These are phyloP conservation scores for Biancaea sappan DNA, from an alignment of 306 rosid species.

Conservation along the genomic window DNA sequence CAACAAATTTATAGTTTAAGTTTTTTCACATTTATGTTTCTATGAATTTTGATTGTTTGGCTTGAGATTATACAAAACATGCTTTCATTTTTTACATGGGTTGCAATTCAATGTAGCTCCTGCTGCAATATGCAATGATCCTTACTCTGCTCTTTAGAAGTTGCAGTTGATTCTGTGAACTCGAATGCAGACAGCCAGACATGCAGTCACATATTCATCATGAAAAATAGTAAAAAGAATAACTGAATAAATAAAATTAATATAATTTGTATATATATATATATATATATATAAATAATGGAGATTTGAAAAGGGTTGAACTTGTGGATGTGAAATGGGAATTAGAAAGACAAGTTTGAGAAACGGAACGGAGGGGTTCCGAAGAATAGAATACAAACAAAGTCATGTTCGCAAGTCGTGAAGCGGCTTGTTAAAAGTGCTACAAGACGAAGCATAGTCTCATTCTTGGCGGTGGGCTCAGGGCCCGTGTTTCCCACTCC, in stretches of 20 bases:
- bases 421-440: neutral
- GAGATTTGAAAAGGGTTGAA: too few relatives aligned
- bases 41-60: too few relatives aligned
- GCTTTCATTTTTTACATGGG: neutral
- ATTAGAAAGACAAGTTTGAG: neutral
- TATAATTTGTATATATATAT: too few relatives aligned
- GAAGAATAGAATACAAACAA: conserved; percentile 40
- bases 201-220: neutral
- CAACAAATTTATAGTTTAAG: too few relatives aligned
- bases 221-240: neutral
- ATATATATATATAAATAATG: too few relatives aligned
- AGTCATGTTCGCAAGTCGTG: conserved; percentile 44
- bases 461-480: neutral
- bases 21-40: too few relatives aligned
- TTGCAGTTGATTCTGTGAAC: too few relatives aligned
- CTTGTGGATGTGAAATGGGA: neutral
- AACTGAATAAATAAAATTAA: too few relatives aligned
- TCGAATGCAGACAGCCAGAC: neutral
- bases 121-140: too few relatives aligned
- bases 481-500: neutral
- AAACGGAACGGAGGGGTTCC: neutral
- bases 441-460: conserved; percentile 22
- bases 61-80: too few relatives aligned
- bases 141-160: too few relatives aligned
- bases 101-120: neutral